Base-by-base conservation (phyloP, 805 yeast species). In the Cyberlindnera euphorbiiphila region DNA sequence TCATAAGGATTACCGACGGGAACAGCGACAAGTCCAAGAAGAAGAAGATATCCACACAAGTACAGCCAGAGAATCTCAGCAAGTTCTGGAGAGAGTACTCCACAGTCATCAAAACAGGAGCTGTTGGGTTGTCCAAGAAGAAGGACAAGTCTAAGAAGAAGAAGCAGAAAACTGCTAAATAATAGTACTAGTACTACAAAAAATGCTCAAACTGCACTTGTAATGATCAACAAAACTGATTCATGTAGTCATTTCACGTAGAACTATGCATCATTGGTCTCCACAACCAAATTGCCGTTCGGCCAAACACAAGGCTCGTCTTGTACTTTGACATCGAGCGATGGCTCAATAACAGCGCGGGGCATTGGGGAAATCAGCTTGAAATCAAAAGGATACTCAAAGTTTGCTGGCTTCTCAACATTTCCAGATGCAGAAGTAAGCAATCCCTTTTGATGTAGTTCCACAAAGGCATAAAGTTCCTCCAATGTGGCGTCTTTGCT, bases 41-140 rank as follows among this genome's bases (percentile, higher is more conserved):
- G 50, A 53, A 60, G n/a, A 85, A 85, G 53, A 57, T 81, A 22
- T 76, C 88, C 19, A 88, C 97, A 0, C 74, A 81, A 10, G 88
- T 89, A 6, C 72, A 73, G 19, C 65, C 78, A 1, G 72, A 68
- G 2, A 62, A 72, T 4, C 65, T 89, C 47, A 85, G 80, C 45
- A 58, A 65, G 42, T 89, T 89, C 58, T 89, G 96, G 96, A 58
- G 60, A 29, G 78, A 77, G 18, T 89, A 88, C 61, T 63, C 85
- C 1, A 77, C 76, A 29, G 74, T 74, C 0, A 68, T 88, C 39
- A 88, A 85, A 56, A 56, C 68, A 16, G 89, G 93, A 5, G 76
- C 85, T 59, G 65, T 65, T 4, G 96, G 95, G 2, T 69, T 89
- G 59, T 74, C 78, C 56, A 85, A 82, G 73, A 87, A 85, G 66